Percentiles rank a stretch among this genome's conserved stretches.
Conservation (phyloP, 2,329 filamentous ascomycete species). For the Aureobasidium sp. region DNA sequence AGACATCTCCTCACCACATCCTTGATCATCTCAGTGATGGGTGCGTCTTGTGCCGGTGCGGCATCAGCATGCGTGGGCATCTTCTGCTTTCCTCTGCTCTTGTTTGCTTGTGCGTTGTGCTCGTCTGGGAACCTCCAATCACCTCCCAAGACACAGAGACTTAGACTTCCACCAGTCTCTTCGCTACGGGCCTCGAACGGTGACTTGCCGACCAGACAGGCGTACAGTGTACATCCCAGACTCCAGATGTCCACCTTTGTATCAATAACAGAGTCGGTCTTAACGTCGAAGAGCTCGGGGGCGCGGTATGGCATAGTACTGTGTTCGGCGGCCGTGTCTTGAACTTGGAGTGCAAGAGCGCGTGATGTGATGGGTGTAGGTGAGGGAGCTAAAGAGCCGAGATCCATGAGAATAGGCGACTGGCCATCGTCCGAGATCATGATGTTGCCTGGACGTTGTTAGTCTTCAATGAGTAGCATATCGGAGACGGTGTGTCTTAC, state of each 20-base stretch:
- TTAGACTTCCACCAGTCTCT: constrained; percentile 89
- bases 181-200: constrained; percentile 94
- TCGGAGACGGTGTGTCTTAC: constrained; percentile 37
- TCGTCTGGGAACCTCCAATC: constrained; percentile 98
- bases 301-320: constrained; percentile 98
- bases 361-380: constrained; percentile 85
- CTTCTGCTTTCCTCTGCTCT: constrained; percentile 46
- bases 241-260: constrained; percentile 99
- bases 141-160: constrained; percentile 83
- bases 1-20: constrained; percentile 83
- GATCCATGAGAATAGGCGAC: constrained; percentile 91
- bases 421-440: constrained; percentile 93
- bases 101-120: constrained; percentile 46
- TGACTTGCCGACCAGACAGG: constrained; percentile 90
- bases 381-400: constrained; percentile 81
- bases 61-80: constrained; percentile 21
- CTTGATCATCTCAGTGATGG: constrained; percentile 73
- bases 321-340: constrained; percentile 92
- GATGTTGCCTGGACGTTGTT: constrained; percentile 59
- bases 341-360: constrained; percentile 81
- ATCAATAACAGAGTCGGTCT: constrained; percentile 83
- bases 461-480: not conserved
- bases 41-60: constrained; percentile 30
- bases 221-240: constrained; percentile 93
- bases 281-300: constrained; percentile 95